Base-by-base conservation (phyloP, 768 basidiomycete genomes). In the Clavaria fumosa region DNA sequence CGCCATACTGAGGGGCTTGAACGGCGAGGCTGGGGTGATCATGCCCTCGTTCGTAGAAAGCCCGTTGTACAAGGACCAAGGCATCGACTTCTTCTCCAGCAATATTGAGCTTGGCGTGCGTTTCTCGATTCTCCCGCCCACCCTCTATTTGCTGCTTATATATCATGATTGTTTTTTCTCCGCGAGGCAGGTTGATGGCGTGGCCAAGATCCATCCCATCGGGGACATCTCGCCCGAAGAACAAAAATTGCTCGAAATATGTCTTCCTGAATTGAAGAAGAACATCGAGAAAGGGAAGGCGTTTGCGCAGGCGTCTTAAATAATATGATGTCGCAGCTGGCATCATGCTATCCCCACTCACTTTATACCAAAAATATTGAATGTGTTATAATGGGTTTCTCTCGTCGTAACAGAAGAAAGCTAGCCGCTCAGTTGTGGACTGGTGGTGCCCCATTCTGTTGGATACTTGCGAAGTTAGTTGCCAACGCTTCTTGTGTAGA, bases 221-320 rank as follows among this genome's bases (percentile, higher is more conserved):
- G 95, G 95, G 23, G 50, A 67, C 23, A 50, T 99, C 49, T 71
- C 86, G 23, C 65, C 75, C 21, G 71, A 78, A 53, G 95, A 99
- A 66, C 59, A 90, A 69, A 72, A 74, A 55, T 69, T 95, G 41
- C 64, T 99, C 50, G 79, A 75, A 18, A 89, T 78, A 22, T 86
- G 82, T 67, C 56, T 90, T 50, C 85, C 86, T 46, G 86, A 89
- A 49, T 73, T 99, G 51, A 83, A 84, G 75, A 90, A 84, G 77
- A 96, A 95, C 75, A 93, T 96, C 50, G 83, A 85, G 62, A 96
- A 90, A 77, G 90, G 90, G 61, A 75, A 68, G 60, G 68, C 70
- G 31, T 86, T 85, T 45, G 79, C n/a, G n/a, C n/a, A n/a, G n/a
- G n/a, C n/a, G n/a, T n/a, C n/a, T n/a, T n/a, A n/a, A n/a, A n/a